Base-by-base conservation (phyloP, 2,329 filamentous ascomycete species). In the Plectosphaerella cucumerina region DNA sequence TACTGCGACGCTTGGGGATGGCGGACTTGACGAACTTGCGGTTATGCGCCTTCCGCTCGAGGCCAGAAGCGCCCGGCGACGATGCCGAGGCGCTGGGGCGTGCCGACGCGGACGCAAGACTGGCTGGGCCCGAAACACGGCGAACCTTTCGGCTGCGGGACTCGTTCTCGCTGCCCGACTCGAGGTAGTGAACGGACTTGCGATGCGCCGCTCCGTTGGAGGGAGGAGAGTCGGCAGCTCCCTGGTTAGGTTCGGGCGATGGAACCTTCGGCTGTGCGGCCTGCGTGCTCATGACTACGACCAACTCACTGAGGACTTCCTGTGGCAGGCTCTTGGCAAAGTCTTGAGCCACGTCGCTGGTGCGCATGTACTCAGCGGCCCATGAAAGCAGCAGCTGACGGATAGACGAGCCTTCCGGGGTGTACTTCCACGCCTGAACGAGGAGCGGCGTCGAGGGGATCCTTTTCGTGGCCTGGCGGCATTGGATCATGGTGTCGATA, bases 321-420 rank as follows among this genome's bases (percentile, higher is more conserved):
- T 85, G 78, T 0, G 82, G 82, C 3, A 86, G 71, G 0, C 80
- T 80, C 58, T 78, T 78, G 42, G 78, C 82, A 59, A 85, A 85
- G 53, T 81, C 78, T 9, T 76, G 71, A 17, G 80, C 72, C 1
- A 73, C 71, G 20, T 81, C 75, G 4, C 80, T 82, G 0, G 77
- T 77, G 41, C 78, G 70, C 68, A 85, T 82, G 58, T 85, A 85
- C 63, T 85, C 82, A 22, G 80, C 81, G 2, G 81, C 78, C 82
- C 82, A 86, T 11, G 72, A 75, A 3, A 85, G 67, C 14, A 86
- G 72, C 35, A 85, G 74, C 53, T 73, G 72, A 37, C 82, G 74
- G 46, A 86, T 78, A 1, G 78, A 74, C 3, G 81, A 84, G 9
- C 80, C 81, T 56, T 81, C 78, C 0, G 80, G 80, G 0, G 81